Percentiles rank a stretch among this genome's conserved stretches.
These are phyloP conservation scores for Paecilomyces fulvus DNA, from an alignment of 2,329 filamentous ascomycete genomes.

Conservation along the genomic window DNA sequence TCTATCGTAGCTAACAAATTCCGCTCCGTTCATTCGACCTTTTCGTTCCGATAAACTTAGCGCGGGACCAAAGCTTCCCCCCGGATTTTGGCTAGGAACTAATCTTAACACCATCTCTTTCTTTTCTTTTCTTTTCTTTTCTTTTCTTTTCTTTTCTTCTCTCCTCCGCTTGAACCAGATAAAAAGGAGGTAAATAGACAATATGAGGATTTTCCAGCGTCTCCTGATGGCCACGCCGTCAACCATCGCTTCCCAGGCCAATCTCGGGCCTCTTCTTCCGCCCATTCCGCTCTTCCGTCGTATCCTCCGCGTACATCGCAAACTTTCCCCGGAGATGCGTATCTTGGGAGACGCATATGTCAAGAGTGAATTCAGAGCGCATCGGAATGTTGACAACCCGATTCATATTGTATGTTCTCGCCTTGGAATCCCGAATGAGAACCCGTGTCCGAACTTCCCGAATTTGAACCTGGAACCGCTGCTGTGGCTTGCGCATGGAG, in stretches of 20 bases:
- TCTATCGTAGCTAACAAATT: background rate
- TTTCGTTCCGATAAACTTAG: background rate
- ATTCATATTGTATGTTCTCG: slow-evolving; percentile 66
- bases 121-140: background rate
- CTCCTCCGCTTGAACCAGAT: background rate
- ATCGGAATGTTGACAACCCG: slow-evolving; percentile 78
- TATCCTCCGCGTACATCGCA: slow-evolving; percentile 76
- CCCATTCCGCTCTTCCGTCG: slow-evolving; percentile 85
- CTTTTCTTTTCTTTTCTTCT: background rate
- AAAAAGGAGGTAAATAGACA: background rate
- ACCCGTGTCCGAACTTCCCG: background rate
- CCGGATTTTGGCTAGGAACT: background rate
- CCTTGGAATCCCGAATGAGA: background rate
- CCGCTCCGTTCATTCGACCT: slow-evolving; percentile 10
- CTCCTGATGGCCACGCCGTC: slow-evolving; percentile 34
- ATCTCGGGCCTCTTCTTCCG: slow-evolving; percentile 56
- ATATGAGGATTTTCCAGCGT: slow-evolving; percentile 28
- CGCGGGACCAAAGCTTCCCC: background rate
- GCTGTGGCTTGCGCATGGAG: background rate
- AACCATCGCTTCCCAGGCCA: slow-evolving; percentile 30
- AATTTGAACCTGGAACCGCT: background rate
- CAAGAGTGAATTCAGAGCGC: slow-evolving; percentile 83
- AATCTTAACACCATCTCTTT: background rate
- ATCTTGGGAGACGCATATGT: slow-evolving; percentile 86
- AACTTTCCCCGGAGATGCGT: slow-evolving; percentile 64